Base-by-base conservation (phyloP, 306 rosid species). In the Quercus bicolor region DNA sequence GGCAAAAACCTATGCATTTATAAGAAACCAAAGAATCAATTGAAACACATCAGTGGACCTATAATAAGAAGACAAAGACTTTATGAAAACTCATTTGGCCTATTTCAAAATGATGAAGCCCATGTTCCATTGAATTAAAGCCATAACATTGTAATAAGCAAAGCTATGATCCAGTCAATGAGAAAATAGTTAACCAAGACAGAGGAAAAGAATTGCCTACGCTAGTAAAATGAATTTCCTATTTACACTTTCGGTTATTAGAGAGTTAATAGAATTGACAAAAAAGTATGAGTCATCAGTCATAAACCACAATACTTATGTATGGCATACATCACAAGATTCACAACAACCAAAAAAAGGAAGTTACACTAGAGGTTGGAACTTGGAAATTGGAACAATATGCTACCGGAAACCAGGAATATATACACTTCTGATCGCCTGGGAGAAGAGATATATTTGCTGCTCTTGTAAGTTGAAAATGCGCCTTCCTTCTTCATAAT, bases 321-420 rank as follows among this genome's bases (percentile, higher is more conserved):
- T 48, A 48, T 48, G 53, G 15, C 53, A 48, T 48, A 12, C 1
- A 4, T 28, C 70, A 29, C 29, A 6, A 8, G 11, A 37, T 37
- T 37, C 45, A 37, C 45, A 37, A 37, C 45, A 7, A 18, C 6
- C 31, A 64, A 14, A 4, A 12, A 6, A 11, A 37, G 13, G 28
- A 20, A 59, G 65, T 20, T 10, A 59, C 29, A 59, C 29, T 3
- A 68, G 29, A 73, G 60, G n/a, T 70, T 73, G 45, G 45, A 37
- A 37, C 45, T 70, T 73, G 11, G 45, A 37, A 7, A 8, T 70
- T 73, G 57, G 48, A 53, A 11, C 53, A 13, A 21, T 34, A 66
- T 29, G 76, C 73, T 55, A 93, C 98, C 90, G 90, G 86, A 88
- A 94, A 69, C 98, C 89, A 51, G 97, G 96, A 75, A 94, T 87